A percentile compares a stretch with the other conserved stretches of the same genome.
Conservation (phyloP, 352 stramenopile genomes). For the Salisapilia sapeloensis region DNA sequence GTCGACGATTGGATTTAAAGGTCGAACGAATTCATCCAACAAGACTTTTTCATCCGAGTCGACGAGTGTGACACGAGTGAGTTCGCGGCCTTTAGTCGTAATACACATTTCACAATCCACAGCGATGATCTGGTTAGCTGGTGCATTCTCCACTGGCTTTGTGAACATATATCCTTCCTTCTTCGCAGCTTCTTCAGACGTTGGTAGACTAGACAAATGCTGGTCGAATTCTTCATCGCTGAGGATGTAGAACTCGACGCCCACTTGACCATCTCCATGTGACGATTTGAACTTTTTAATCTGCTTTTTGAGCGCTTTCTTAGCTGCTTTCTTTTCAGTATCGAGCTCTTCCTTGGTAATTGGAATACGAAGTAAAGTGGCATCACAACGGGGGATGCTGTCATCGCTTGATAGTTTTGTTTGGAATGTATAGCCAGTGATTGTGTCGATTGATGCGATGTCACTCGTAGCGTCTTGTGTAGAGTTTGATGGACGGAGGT, state of each 20-base stretch:
- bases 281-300: constrained; percentile 81
- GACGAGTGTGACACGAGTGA: constrained; percentile 55
- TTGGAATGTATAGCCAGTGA: constrained; percentile 21
- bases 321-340: constrained; percentile 50
- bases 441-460: neutral
- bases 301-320: constrained; percentile 75
- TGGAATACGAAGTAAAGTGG: constrained; percentile 43
- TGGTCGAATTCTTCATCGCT: constrained; percentile 29
- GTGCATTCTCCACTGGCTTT: constrained; percentile 9
- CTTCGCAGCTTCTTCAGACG: constrained; percentile 13
- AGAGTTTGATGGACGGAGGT: constrained; percentile 12
- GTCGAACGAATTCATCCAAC: constrained; percentile 71
- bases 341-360: constrained; percentile 61
- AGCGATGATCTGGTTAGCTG: constrained; percentile 38
- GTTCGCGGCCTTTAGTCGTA: constrained; percentile 74
- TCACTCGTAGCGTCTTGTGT: constrained; percentile 1
- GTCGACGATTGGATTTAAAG: constrained; percentile 66
- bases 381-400: constrained; percentile 57
- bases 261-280: constrained; percentile 20
- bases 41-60: constrained; percentile 49
- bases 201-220: constrained; percentile 34
- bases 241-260: constrained; percentile 67
- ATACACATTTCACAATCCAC: constrained; percentile 81
- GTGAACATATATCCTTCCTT: constrained; percentile 26
- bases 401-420: constrained; percentile 50